These are phyloP conservation scores for Apiospora phragmitis DNA, from an alignment of 2,329 filamentous ascomycete genomes.

Conservation along the genomic window DNA sequence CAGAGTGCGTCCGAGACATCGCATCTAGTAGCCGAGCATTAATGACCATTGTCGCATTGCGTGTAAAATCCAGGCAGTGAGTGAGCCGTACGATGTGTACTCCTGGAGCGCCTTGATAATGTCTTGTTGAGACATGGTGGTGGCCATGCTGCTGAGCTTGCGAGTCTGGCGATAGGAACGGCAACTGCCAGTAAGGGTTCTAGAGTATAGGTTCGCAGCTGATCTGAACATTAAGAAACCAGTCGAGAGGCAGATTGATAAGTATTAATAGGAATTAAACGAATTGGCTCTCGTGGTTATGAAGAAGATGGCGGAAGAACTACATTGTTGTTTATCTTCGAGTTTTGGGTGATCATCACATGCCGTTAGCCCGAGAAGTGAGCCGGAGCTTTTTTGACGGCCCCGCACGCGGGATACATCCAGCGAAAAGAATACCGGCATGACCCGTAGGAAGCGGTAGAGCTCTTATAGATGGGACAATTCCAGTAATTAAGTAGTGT, in stretches of 20 bases:
- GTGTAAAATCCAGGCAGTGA: no score
- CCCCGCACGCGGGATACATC: neutral
- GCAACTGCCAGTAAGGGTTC: neutral
- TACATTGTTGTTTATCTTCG: neutral
- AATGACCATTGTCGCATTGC: neutral
- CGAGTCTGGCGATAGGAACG: neutral
- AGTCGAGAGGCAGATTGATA: neutral
- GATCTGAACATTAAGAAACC: neutral
- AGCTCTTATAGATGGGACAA: neutral
- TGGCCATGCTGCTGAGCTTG: conserved; percentile 20
- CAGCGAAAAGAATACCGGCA: neutral
- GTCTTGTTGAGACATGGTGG: conserved; percentile 23
- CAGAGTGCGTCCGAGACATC: conserved; percentile 53
- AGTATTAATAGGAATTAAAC: neutral
- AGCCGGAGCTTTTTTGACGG: neutral
- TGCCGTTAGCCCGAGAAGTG: neutral
- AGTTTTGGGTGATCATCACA: neutral
- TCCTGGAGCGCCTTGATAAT: conserved; percentile 32
- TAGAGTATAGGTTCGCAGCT: neutral
- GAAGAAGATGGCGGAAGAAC: neutral
- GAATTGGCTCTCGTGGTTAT: neutral
- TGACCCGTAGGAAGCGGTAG: neutral
- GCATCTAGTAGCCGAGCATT: conserved; percentile 33
- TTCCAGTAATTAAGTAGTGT: neutral
- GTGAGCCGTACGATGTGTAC: conserved; percentile 33